These are phyloP conservation scores for Diplotaxis tenuifolia DNA, from an alignment of 345 rosid species.

Conservation along the genomic window DNA sequence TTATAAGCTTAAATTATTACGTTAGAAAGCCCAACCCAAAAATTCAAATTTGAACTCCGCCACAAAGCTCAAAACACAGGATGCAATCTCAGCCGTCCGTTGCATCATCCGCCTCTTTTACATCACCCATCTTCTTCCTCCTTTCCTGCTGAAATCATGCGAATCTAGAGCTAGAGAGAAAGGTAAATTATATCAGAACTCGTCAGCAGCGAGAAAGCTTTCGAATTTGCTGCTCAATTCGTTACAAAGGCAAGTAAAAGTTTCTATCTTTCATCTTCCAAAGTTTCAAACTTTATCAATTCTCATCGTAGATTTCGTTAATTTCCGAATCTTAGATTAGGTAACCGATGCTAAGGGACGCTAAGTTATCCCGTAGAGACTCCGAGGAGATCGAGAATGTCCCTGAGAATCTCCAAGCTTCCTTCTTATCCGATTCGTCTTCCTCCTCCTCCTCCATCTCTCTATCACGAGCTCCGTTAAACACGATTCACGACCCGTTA, in stretches of 20 bases:
- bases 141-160: constrained; percentile 32
- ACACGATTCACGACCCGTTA: constrained; percentile 54
- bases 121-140: constrained; percentile 9
- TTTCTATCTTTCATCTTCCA: neutral
- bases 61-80: constrained; percentile 10
- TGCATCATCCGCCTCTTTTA: constrained; percentile 7
- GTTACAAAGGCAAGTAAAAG: constrained; percentile 44
- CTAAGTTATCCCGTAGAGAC: constrained; percentile 60
- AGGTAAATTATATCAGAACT: constrained; percentile 12
- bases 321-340: neutral
- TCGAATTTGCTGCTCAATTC: constrained; percentile 43
- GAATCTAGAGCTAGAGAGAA: constrained; percentile 26
- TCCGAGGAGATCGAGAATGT: constrained; percentile 78
- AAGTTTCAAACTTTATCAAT: neutral
- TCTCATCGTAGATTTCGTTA: neutral
- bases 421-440: constrained; percentile 47
- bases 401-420: constrained; percentile 54
- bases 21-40: constrained; percentile 11
- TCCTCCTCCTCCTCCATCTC: constrained; percentile 17
- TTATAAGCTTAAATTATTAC: neutral
- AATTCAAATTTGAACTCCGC: constrained; percentile 56
- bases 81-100: constrained; percentile 52
- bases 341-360: constrained; percentile 65
- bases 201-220: constrained; percentile 15
- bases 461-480: constrained; percentile 59